Conservation (phyloP, 306 rosid species). For the Vigna mungo region DNA sequence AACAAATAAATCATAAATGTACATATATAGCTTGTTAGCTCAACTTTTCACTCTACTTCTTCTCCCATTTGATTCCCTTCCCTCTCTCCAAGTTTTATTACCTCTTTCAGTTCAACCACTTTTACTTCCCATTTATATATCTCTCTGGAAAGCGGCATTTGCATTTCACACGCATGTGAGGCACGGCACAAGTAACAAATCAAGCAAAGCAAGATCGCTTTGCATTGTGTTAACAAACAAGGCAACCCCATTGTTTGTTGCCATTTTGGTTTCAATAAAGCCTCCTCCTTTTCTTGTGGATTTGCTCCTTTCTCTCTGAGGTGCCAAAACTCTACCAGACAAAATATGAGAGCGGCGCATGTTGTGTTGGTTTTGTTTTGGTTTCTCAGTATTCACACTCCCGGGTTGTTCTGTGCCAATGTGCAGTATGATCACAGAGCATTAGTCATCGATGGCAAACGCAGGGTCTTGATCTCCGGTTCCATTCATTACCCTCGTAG, state of each 20-base stretch:
- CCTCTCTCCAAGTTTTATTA: constrained; percentile 12
- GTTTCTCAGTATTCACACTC: constrained; percentile 52
- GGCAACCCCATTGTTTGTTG: constrained; percentile 22
- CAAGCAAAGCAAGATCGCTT: constrained; percentile 5
- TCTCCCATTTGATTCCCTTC: constrained; percentile 33
- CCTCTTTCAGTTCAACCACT: background rate
- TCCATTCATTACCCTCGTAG: constrained; percentile 98
- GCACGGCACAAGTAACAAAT: constrained; percentile 6
- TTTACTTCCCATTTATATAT: constrained; percentile 9
- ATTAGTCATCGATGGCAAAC: constrained; percentile 83
- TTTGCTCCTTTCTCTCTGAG: constrained; percentile 19
- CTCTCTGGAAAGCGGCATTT: background rate
- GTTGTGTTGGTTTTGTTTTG: constrained; percentile 44
- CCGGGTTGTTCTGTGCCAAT: constrained; percentile 57
- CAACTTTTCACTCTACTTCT: background rate
- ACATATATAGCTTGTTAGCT: background rate
- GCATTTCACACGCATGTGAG: constrained; percentile 25
- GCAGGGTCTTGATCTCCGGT: constrained; percentile 85
- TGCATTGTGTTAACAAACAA: constrained; percentile 13
- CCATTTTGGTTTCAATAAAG: constrained; percentile 38
- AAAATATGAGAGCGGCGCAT: constrained; percentile 51
- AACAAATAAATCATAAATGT: background rate
- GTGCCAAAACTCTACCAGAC: background rate
- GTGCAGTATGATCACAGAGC: constrained; percentile 94
- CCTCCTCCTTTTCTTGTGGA: constrained; percentile 20